A percentile compares a stretch with the other conserved stretches of the same genome.
Evolutionary conservation across 2,329 filamentous ascomycete genomes (phyloP).

Genomic region (Apiospora koreana): DNA sequence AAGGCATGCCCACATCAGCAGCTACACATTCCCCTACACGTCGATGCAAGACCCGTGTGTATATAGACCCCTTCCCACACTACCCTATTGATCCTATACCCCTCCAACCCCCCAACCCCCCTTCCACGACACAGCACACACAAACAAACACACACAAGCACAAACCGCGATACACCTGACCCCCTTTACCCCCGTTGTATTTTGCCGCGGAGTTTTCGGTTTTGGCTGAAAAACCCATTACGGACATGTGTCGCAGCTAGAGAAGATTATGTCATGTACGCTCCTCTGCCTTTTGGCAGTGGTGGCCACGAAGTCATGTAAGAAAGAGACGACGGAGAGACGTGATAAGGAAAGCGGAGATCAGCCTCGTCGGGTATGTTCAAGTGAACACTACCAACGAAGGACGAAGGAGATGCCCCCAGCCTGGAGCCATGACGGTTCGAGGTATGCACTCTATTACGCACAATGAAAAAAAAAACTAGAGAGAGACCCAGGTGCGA

Average conservation of each 20-base stretch:
- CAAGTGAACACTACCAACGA: conserved; percentile 28
- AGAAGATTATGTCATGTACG: conserved; percentile 38
- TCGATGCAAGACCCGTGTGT: conserved; percentile 29
- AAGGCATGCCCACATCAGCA: conserved; percentile 16
- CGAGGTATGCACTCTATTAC: background rate
- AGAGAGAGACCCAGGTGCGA: background rate
- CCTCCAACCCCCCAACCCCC: conserved; percentile 25
- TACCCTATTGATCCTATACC: conserved; percentile 34
- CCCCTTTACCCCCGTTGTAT: conserved; percentile 22
- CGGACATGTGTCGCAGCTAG: conserved; percentile 32
- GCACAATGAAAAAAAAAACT: background rate
- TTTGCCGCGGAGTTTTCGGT: conserved; percentile 35
- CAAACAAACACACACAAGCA: conserved; percentile 19
- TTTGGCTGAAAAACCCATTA: conserved; percentile 32
- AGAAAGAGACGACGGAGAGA: conserved; percentile 25
- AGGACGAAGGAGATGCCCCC: background rate
- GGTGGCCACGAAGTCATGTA: conserved; percentile 38
- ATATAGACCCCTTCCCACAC: conserved; percentile 31
- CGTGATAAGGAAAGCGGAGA: conserved; percentile 18
- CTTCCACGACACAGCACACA: conserved; percentile 19
- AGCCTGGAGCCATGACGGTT: background rate
- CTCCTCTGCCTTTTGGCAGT: conserved; percentile 23
- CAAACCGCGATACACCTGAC: conserved; percentile 19
- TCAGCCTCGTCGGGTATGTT: conserved; percentile 19
- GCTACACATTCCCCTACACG: conserved; percentile 17